Base-by-base conservation (phyloP, 441 rosid genomes). In the Raphanus hybrid region DNA sequence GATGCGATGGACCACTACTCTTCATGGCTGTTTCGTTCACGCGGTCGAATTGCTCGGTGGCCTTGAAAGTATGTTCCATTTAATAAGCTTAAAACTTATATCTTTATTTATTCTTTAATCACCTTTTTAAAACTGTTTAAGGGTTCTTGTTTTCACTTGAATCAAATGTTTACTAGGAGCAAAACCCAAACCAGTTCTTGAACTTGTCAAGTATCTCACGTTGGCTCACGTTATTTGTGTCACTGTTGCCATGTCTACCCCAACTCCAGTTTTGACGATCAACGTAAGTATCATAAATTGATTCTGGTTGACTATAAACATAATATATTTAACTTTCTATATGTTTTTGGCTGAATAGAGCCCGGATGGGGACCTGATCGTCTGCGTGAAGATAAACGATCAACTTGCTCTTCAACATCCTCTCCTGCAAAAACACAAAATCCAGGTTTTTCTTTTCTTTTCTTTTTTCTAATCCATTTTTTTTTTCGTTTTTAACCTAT, bases 1-100 rank as follows among this genome's bases (percentile, higher is more conserved):
- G 87, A 90, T 94, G 99, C 89, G 99, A 59, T 94, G 99, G 99
- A 94, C 98, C 15, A 92, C 97, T 35, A 89, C 97, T 50, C 98
- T 94, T n/a, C 98, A 94, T 81, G 89, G 90, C 67, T 97, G 96
- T 76, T 94, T 94, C 79, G 93, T 92, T 82, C 97, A 91, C 67
- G 98, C 96, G 4, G 96, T 94, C 60, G 93, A 92, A 87, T 86
- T 89, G 39, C 77, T 94, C 74, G 99, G 98, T 67, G 98, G 97
- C 83, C 99, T 91, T 85, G 96, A 92, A 89, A 92, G 97, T 94
- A 86, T 64, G 88, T 78, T 78, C 18, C 72, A 52, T 60, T 60
- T 39, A 35, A 35, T 1, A 35, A 35, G 39, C 0, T 35, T 35
- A 35, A 35, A 35, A 35, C 2, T 35, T 35, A 35, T 35, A 35